These are phyloP conservation scores for Fusarium abutilonis DNA, from an alignment of 2,329 filamentous ascomycete species.

Conservation along the genomic window DNA sequence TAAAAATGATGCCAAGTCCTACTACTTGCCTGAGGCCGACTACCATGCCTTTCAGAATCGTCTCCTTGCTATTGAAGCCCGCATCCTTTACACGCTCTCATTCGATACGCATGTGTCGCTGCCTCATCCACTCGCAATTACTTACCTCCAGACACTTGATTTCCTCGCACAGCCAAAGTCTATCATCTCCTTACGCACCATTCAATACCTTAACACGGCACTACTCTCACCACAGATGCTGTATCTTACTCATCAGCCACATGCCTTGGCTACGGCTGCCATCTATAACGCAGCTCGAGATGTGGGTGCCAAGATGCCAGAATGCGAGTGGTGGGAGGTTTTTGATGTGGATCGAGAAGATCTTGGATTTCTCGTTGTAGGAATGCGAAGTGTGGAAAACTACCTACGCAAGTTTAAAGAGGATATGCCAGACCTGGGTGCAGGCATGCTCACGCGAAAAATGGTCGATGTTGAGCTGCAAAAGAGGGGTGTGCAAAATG, in stretches of 20 bases:
- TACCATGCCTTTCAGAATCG: constrained; percentile 72
- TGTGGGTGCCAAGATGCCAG: constrained; percentile 78
- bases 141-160: constrained; percentile 90
- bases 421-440: constrained; percentile 60
- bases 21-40: constrained; percentile 77
- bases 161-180: constrained; percentile 62
- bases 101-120: constrained; percentile 88
- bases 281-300: constrained; percentile 91
- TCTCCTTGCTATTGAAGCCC: constrained; percentile 79
- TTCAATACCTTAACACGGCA: constrained; percentile 86
- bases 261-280: constrained; percentile 83
- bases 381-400: constrained; percentile 79
- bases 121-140: constrained; percentile 86
- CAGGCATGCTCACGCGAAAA: constrained; percentile 66
- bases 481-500: constrained; percentile 56
- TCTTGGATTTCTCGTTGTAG: constrained; percentile 90
- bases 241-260: constrained; percentile 91
- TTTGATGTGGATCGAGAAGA: constrained; percentile 97
- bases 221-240: constrained; percentile 88
- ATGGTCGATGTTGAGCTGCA: constrained; percentile 69
- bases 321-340: constrained; percentile 94
- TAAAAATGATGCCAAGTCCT: constrained; percentile 59
- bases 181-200: constrained; percentile 69
- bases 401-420: constrained; percentile 70
- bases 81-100: constrained; percentile 77